Evolutionary conservation across 1,139 yeast species (phyloP).

Genomic region (Eremothecium cymbalariae): DNA sequence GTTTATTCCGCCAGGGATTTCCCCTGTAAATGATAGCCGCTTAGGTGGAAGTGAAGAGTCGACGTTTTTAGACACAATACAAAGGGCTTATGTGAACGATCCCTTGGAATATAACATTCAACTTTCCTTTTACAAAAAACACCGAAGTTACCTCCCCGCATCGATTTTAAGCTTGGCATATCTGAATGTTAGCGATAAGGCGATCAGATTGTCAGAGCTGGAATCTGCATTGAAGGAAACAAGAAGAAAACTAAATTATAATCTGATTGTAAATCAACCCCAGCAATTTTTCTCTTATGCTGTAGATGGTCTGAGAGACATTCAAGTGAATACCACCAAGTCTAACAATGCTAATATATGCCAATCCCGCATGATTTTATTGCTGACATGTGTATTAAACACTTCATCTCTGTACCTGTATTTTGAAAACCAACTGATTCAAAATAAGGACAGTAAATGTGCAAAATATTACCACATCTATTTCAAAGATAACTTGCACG

Average conservation of each 20-base stretch:
- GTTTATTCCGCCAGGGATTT: neutral
- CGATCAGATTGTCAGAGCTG: neutral
- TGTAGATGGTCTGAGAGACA: conserved; percentile 1
- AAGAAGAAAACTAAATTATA: neutral
- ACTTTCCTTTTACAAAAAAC: conserved; percentile 3
- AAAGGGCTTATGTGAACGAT: conserved; percentile 1
- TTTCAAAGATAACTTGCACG: conserved; percentile 1
- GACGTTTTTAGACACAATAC: neutral
- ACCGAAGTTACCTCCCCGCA: neutral
- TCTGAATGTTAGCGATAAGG: neutral
- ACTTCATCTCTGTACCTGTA: conserved; percentile 7
- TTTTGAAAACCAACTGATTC: conserved; percentile 6
- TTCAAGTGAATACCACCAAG: conserved; percentile 1
- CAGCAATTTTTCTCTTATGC: neutral
- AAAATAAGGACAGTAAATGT: neutral
- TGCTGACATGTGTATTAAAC: conserved; percentile 3
- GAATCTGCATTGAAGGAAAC: neutral
- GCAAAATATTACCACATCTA: neutral
- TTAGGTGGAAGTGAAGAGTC: neutral
- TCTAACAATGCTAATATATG: neutral
- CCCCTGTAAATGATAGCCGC: neutral
- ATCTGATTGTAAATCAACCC: neutral
- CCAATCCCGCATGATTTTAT: conserved; percentile 2
- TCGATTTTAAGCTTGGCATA: conserved; percentile 1
- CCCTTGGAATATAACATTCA: conserved; percentile 2